phyloP scores from a whole-genome alignment of 2,329 filamentous ascomycete genomes.

The Helotiales sp. region DNA sequence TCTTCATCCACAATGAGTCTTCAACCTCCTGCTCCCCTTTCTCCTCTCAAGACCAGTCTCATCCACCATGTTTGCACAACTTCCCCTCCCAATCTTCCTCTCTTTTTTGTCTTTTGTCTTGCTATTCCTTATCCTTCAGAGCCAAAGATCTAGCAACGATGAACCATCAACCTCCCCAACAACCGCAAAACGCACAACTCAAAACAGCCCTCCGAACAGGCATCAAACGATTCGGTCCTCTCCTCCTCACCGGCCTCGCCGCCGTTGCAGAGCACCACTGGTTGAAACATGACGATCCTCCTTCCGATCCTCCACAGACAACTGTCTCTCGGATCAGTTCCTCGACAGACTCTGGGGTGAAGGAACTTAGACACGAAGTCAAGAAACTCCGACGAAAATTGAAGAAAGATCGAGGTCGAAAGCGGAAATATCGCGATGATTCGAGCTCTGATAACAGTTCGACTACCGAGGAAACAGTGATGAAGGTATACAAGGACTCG shows the following conservation, averaged over 20 bases:
- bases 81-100: background rate
- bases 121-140: background rate
- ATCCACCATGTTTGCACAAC: too few relatives aligned
- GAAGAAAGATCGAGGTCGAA: too few relatives aligned
- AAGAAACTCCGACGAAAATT: conserved; percentile 4
- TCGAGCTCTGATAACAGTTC: background rate
- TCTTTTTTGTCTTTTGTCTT: background rate
- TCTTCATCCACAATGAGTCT: background rate
- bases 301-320: background rate
- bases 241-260: conserved; percentile 17
- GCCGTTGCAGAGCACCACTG: conserved; percentile 22
- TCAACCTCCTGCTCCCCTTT: background rate
- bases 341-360: background rate
- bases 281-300: conserved; percentile 9
- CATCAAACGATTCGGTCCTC: conserved; percentile 22
- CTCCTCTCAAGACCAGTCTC: too few relatives aligned
- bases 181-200: background rate
- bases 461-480: background rate
- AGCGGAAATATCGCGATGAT: background rate
- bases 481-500: background rate
- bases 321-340: background rate
- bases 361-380: conserved; percentile 6
- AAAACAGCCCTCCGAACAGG: background rate
- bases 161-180: background rate
- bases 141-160: background rate